Base-by-base conservation (phyloP, 371 early-diverging fungal genomes). In the Mucor irregularis region DNA sequence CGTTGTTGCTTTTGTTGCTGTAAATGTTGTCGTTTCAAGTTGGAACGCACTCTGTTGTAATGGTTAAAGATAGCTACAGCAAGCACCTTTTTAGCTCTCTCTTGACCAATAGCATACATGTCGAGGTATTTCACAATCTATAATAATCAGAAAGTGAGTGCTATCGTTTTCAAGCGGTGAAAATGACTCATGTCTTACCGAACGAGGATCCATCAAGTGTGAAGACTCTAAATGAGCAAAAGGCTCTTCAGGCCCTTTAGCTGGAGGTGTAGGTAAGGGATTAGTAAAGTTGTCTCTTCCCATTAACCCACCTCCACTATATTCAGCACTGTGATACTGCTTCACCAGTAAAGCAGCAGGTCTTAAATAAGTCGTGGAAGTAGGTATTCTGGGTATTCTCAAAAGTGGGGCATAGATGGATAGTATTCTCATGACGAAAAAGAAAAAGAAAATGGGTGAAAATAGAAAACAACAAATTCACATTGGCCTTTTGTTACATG, bases 51-150 rank as follows among this genome's bases (percentile, higher is more conserved):
- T 4, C 94, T 80, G 33, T 80, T 85, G 66, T 94, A 93, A 60
- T 95, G 95, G 60, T 93, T 93, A 70, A 85, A 91, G 11, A 95
- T 85, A 4, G 95, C 94, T 3, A 92, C 92, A 0, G 95, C 80
- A 30, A 95, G 72, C 8, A 85, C 85, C 69, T 86, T 85, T 62
- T 95, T 95, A 11, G 93, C 90, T 28, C 86, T 66, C 21, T 90
- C 89, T 69, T 95, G 95, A 4, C 95, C 95, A 59, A 95, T 90
- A 22, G 94, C 89, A 68, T 91, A 89, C 49, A 91, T 88, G 69
- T 95, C 87, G 63, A 95, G 61, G 56, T 90, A 84, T 49, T 86
- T 81, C 43, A 88, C 84, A 66, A 94, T 92, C 93, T 94, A 64
- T 35, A 28, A n/a, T n/a, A n/a, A n/a, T n/a, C n/a, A n/a, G n/a